phyloP scores from a whole-genome alignment of 768 basidiomycete genomes.

The Cyclocybe aegerita region DNA sequence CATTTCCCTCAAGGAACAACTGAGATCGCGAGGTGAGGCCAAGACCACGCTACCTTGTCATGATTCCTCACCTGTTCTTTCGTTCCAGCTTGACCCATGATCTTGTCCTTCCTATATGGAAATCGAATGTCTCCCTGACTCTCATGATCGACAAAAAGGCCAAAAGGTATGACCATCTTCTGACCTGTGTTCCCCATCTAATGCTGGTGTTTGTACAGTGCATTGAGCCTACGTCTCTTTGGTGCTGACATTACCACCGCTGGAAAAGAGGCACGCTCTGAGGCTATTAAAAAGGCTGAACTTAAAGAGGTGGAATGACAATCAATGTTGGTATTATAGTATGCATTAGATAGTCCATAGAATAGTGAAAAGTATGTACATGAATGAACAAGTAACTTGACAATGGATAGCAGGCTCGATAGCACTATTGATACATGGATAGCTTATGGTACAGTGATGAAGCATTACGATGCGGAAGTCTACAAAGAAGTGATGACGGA shows the following conservation, averaged over 20 bases:
- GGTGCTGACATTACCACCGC: conserved; percentile 67
- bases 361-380: neutral
- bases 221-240: conserved; percentile 83
- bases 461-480: conserved; percentile 1
- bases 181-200: neutral
- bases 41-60: conserved; percentile 23
- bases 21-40: conserved; percentile 47
- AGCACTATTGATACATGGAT: too few relatives aligned
- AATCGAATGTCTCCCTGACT: conserved; percentile 81
- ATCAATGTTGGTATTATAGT: too few relatives aligned
- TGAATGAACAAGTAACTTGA: neutral
- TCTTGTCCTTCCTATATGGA: conserved; percentile 93
- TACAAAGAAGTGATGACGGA: conserved; percentile 47
- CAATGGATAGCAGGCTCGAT: neutral
- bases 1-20: conserved; percentile 58
- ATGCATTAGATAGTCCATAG: neutral
- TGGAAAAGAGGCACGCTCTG: conserved; percentile 10
- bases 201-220: conserved; percentile 44
- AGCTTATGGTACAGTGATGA: neutral
- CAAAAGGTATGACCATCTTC: conserved; percentile 64
- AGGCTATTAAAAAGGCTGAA: neutral
- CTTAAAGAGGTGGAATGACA: neutral
- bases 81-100: conserved; percentile 65
- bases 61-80: conserved; percentile 1
- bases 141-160: conserved; percentile 97